phyloP scores from a whole-genome alignment of 1,284 basidiomycete genomes.

The Trichosporon faecale region DNA sequence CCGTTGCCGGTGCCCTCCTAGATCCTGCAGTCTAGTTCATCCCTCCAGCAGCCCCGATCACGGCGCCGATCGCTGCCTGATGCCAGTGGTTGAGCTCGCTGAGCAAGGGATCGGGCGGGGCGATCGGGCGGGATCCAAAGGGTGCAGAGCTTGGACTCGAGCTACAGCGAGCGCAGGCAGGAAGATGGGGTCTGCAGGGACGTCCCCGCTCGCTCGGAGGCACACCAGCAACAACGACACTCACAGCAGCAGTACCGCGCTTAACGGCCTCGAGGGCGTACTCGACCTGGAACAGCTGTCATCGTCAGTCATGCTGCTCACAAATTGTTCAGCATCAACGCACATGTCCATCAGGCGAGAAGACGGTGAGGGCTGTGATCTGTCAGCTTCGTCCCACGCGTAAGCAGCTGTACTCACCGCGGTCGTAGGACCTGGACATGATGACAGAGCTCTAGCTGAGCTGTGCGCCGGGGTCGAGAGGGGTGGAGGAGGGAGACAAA shows the following conservation, averaged over 20 bases:
- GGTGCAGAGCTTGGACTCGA: no score
- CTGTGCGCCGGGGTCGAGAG: background rate
- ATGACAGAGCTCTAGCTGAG: conserved; percentile 7
- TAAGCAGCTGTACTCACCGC: conserved; percentile 40
- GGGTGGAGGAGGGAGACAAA: background rate
- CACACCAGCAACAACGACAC: conserved; percentile 34
- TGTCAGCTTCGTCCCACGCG: background rate
- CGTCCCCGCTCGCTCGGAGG: no score
- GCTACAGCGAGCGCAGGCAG: no score
- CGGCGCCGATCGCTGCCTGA: no score
- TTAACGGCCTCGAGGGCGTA: conserved; percentile 96
- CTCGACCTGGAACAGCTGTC: conserved; percentile 68
- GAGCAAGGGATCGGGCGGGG: no score
- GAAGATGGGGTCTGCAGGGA: no score
- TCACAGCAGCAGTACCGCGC: conserved; percentile 94
- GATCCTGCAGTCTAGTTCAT: background rate
- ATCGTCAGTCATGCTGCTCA: background rate
- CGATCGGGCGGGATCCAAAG: no score
- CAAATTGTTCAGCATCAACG: conserved; percentile 21
- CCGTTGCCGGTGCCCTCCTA: background rate
- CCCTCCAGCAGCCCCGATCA: background rate
- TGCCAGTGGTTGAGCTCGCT: no score
- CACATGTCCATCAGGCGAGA: conserved; percentile 88
- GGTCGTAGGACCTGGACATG: conserved; percentile 54
- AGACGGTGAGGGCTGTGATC: conserved; percentile 69